phyloP scores from a whole-genome alignment of 1,139 yeast species.

The Magnusiomyces paraingens region DNA sequence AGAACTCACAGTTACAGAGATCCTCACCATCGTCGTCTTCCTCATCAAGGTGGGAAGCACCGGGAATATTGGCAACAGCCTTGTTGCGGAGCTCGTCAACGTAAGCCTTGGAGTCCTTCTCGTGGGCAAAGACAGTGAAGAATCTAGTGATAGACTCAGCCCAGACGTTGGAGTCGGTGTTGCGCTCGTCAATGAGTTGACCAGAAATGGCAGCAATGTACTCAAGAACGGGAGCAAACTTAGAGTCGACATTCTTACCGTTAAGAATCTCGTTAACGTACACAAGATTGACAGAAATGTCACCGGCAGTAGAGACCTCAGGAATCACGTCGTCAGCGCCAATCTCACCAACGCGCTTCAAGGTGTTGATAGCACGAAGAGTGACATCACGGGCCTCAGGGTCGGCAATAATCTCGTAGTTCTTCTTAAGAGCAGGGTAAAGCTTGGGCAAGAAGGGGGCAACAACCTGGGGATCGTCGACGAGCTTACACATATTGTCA shows the following conservation, averaged over 20 bases:
- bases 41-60: slow-evolving; percentile 91
- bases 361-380: slow-evolving; percentile 91
- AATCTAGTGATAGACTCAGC: slow-evolving; percentile 80
- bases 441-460: slow-evolving; percentile 96
- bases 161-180: slow-evolving; percentile 91
- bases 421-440: slow-evolving; percentile 92
- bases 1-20: slow-evolving; percentile 99
- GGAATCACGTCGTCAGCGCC: slow-evolving; percentile 85
- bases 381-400: slow-evolving; percentile 99
- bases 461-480: slow-evolving; percentile 99
- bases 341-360: slow-evolving; percentile 98
- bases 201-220: slow-evolving; percentile 97
- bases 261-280: slow-evolving; percentile 71
- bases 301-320: slow-evolving; percentile 98
- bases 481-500: slow-evolving; percentile 99
- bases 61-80: slow-evolving; percentile 97
- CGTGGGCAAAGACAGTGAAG: slow-evolving; percentile 93
- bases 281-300: slow-evolving; percentile 73
- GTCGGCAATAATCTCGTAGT: slow-evolving; percentile 95
- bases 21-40: slow-evolving; percentile 99
- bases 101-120: slow-evolving; percentile 81
- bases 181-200: slow-evolving; percentile 97
- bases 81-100: slow-evolving; percentile 93
- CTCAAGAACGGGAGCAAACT: slow-evolving; percentile 64
- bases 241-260: slow-evolving; percentile 57